phyloP scores from a whole-genome alignment of 768 basidiomycete species.

The Candolleomyces aberdarensis region DNA sequence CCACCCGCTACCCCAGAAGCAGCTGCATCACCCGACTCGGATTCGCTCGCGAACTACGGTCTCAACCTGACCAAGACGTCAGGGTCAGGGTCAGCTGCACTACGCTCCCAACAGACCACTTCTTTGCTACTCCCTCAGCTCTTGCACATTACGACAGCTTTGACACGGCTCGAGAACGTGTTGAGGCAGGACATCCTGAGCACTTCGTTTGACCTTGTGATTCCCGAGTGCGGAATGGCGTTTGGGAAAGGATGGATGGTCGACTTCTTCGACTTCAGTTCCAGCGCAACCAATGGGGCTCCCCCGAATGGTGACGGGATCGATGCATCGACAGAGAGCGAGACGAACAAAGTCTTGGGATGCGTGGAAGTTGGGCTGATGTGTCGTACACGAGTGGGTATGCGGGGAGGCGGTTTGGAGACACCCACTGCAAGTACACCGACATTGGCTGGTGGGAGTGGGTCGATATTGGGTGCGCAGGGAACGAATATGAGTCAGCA shows the following conservation, averaged over 20 bases:
- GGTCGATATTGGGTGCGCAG: constrained; percentile 2
- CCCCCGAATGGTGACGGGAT: constrained; percentile 51
- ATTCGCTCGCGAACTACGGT: constrained; percentile 17
- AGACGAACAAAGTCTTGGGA: constrained; percentile 4
- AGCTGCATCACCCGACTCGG: constrained; percentile 20
- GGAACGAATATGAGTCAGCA: constrained; percentile 3
- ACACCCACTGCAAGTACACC: neutral
- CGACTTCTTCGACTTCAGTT: constrained; percentile 51
- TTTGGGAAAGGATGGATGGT: constrained; percentile 43
- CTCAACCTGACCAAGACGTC: neutral
- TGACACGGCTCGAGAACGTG: constrained; percentile 59
- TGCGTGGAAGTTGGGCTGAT: constrained; percentile 55
- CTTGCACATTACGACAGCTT: constrained; percentile 61
- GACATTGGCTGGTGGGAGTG: neutral
- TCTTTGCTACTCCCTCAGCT: constrained; percentile 38
- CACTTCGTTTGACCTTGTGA: constrained; percentile 68
- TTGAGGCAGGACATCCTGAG: constrained; percentile 75
- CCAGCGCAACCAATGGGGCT: constrained; percentile 14
- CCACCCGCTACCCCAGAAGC: neutral
- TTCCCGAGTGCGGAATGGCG: constrained; percentile 38
- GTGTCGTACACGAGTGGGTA: constrained; percentile 45
- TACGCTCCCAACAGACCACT: constrained; percentile 4
- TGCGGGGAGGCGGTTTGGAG: constrained; percentile 4
- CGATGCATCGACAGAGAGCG: constrained; percentile 54
- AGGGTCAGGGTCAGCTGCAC: neutral